phyloP scores from a whole-genome alignment of 768 basidiomycete genomes.

The Flagelloscypha sp. region DNA sequence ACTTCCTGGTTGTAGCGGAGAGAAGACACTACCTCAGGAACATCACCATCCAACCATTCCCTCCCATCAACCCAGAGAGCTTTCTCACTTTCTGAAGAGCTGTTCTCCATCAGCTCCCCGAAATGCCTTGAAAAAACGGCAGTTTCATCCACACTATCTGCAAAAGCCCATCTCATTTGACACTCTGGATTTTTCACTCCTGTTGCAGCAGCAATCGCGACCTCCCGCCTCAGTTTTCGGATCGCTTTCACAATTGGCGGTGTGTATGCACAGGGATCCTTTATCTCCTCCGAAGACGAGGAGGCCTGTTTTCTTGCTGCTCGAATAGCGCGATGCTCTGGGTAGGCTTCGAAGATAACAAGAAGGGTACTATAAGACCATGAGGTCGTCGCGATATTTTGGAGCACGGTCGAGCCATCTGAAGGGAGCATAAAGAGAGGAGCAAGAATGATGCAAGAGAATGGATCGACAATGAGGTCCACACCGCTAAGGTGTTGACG shows the following conservation, averaged over 20 bases:
- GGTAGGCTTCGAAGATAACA: constrained; percentile 62
- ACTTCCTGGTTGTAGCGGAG: too few species aligned
- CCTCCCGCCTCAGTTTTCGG: constrained; percentile 55
- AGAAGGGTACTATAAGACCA: constrained; percentile 52
- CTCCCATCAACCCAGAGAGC: constrained; percentile 55
- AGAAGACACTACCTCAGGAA: constrained; percentile 33
- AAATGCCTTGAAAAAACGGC: constrained; percentile 46
- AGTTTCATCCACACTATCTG: constrained; percentile 48
- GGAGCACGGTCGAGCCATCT: constrained; percentile 34
- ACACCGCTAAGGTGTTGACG: constrained; percentile 49
- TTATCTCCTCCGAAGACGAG: neutral
- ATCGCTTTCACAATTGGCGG: constrained; percentile 63
- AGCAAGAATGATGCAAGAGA: constrained; percentile 47
- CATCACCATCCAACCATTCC: constrained; percentile 53
- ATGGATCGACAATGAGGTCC: constrained; percentile 62
- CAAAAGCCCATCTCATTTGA: constrained; percentile 50
- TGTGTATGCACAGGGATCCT: constrained; percentile 41
- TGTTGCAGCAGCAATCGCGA: constrained; percentile 55
- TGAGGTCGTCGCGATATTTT: constrained; percentile 44
- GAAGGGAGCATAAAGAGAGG: constrained; percentile 41
- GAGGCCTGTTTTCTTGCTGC: constrained; percentile 13
- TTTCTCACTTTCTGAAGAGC: constrained; percentile 28
- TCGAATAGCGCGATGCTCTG: constrained; percentile 32
- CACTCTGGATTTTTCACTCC: constrained; percentile 38
- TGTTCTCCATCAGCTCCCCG: constrained; percentile 54